Evolutionary conservation across 805 yeast genomes (phyloP).

Genomic region (Ogataea angusta): DNA sequence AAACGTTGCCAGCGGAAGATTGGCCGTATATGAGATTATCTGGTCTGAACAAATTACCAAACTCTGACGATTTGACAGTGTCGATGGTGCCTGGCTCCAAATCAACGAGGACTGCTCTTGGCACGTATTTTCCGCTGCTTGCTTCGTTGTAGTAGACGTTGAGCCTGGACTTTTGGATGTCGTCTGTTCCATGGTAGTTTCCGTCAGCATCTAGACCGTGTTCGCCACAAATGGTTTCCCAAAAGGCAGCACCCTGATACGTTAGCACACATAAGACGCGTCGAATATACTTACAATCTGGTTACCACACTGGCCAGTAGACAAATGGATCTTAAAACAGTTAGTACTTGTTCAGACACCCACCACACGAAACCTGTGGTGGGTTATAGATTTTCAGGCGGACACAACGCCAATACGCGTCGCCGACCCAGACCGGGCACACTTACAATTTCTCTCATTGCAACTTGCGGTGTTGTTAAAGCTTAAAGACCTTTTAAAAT

Average conservation of each 20-base stretch:
- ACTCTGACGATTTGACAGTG: conserved; percentile 72
- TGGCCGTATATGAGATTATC: conserved; percentile 89
- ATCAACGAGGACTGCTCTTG: conserved; percentile 89
- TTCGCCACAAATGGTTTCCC: conserved; percentile 90
- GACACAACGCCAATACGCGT: background rate
- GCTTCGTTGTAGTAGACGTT: conserved; percentile 90
- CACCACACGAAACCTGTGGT: conserved; percentile 1
- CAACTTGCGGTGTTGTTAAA: conserved; percentile 5
- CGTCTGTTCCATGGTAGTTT: conserved; percentile 59
- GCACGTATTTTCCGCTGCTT: conserved; percentile 82
- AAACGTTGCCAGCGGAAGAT: conserved; percentile 90
- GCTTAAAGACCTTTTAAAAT: conserved; percentile 3
- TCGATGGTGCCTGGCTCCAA: conserved; percentile 94
- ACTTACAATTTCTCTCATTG: conserved; percentile 35
- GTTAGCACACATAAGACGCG: conserved; percentile 14
- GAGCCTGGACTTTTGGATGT: conserved; percentile 49
- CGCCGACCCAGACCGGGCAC: no score
- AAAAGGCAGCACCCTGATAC: conserved; percentile 78
- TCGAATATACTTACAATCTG: conserved; percentile 63
- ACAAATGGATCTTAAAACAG: conserved; percentile 74
- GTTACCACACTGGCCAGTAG: conserved; percentile 99
- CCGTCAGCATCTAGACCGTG: conserved; percentile 79
- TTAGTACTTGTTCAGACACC: conserved; percentile 12
- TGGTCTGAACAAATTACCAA: conserved; percentile 86
- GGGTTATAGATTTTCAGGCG: background rate